A percentile compares a stretch with the other conserved stretches of the same genome.
phyloP scores from a whole-genome alignment of 179 eudicot genomes.

The Spinacia oleracea region DNA sequence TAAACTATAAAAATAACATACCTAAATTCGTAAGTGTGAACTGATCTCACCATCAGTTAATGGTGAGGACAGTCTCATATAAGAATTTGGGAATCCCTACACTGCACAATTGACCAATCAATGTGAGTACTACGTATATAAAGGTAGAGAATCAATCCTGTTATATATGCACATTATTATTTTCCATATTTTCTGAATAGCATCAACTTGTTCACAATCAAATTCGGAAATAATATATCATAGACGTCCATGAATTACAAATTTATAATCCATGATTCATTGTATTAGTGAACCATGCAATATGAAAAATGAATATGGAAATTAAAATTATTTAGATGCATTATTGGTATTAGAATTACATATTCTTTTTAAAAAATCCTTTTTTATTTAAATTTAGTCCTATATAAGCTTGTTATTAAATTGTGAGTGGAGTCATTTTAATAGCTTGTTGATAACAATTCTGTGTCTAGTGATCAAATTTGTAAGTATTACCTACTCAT shows the following conservation, averaged over 20 bases:
- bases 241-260: neutral
- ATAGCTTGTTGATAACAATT: neutral
- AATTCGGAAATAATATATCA: neutral
- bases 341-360: neutral
- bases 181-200: neutral
- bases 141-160: neutral
- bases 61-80: too few relatives aligned
- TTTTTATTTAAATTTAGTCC: neutral
- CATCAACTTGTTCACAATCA: neutral
- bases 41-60: too few relatives aligned
- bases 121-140: neutral
- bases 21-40: too few relatives aligned
- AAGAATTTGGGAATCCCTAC: too few relatives aligned
- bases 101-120: too few relatives aligned
- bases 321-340: constrained; percentile 9
- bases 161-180: neutral
- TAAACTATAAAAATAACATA: too few relatives aligned
- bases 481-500: neutral
- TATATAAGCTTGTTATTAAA: neutral
- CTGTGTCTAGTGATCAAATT: neutral
- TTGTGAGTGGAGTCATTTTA: neutral
- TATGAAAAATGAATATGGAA: neutral
- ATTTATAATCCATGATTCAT: neutral
- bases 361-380: neutral
- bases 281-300: too few relatives aligned